Evolutionary conservation across 257 asterid genomes (phyloP).

Genomic region (Craterostigma plantagineum): DNA sequence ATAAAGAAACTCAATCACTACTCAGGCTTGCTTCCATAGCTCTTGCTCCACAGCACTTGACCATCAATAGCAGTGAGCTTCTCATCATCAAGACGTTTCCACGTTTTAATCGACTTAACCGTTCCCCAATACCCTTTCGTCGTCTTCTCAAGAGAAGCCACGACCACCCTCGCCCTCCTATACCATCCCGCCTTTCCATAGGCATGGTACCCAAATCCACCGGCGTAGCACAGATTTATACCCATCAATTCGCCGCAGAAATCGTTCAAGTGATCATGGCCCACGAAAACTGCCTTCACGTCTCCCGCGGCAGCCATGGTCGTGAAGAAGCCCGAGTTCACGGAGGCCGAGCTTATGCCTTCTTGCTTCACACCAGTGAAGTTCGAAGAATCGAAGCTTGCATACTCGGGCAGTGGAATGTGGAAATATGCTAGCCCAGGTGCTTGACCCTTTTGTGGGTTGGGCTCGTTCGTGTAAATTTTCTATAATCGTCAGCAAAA

Average conservation of each 20-base stretch:
- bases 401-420: slow-evolving; percentile 82
- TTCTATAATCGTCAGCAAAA: slow-evolving; percentile 14
- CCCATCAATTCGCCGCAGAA: slow-evolving; percentile 67
- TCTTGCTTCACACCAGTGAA: slow-evolving; percentile 67
- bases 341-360: slow-evolving; percentile 72
- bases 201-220: slow-evolving; percentile 96
- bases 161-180: slow-evolving; percentile 90
- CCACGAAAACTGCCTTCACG: slow-evolving; percentile 82
- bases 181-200: slow-evolving; percentile 93
- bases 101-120: slow-evolving; percentile 67
- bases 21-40: slow-evolving; percentile 14
- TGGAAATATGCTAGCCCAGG: slow-evolving; percentile 90
- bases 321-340: slow-evolving; percentile 81
- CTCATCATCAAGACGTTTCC: slow-evolving; percentile 76
- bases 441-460: slow-evolving; percentile 44
- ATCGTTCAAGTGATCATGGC: slow-evolving; percentile 89
- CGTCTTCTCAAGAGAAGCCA: slow-evolving; percentile 50
- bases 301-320: slow-evolving; percentile 79
- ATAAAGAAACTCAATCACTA: neutral
- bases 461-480: slow-evolving; percentile 38
- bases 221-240: slow-evolving; percentile 75
- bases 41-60: slow-evolving; percentile 78
- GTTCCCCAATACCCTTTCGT: slow-evolving; percentile 59
- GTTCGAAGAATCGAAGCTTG: slow-evolving; percentile 65
- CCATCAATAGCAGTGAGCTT: slow-evolving; percentile 46